Conservation (phyloP, 108 stramenopile species). For the Stephanodiscus triporus region DNA sequence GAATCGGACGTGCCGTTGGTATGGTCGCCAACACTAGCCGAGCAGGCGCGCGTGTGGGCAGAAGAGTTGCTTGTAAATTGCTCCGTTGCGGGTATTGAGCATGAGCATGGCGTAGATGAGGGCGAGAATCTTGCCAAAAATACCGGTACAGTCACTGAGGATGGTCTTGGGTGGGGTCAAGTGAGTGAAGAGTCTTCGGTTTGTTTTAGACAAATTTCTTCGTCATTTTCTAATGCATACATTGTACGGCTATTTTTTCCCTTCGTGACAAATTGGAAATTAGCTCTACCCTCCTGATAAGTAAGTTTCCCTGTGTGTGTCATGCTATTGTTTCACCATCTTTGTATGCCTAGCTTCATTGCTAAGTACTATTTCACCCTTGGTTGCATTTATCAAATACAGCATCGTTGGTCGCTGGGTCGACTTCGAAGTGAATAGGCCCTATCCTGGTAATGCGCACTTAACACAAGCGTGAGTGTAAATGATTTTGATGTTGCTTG, state of each 20-base stretch:
- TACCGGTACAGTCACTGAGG: slow-evolving; percentile 12
- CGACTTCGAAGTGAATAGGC: slow-evolving; percentile 21
- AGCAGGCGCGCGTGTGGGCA: slow-evolving; percentile 41
- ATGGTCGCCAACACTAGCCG: slow-evolving; percentile 41
- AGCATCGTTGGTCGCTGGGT: slow-evolving; percentile 33
- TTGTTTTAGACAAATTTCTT: neutral
- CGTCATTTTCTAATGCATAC: neutral
- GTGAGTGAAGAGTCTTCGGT: neutral
- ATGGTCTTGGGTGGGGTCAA: slow-evolving; percentile 25
- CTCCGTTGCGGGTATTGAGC: slow-evolving; percentile 30
- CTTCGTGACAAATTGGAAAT: neutral
- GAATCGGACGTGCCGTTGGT: slow-evolving; percentile 38
- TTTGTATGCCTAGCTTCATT: neutral
- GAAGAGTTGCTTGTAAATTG: slow-evolving; percentile 34
- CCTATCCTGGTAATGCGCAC: slow-evolving; percentile 30
- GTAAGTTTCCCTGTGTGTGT: neutral
- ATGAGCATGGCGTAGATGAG: slow-evolving; percentile 29
- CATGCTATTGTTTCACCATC: neutral
- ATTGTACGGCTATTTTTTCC: neutral
- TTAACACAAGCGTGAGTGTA: slow-evolving; percentile 27
- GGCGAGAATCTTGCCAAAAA: slow-evolving; percentile 47
- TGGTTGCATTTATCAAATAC: neutral
- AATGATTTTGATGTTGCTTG: neutral
- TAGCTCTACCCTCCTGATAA: slow-evolving; percentile 34
- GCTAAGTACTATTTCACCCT: neutral